Conservation (phyloP, 306 rosid genomes). For the Cucumis hystrix region DNA sequence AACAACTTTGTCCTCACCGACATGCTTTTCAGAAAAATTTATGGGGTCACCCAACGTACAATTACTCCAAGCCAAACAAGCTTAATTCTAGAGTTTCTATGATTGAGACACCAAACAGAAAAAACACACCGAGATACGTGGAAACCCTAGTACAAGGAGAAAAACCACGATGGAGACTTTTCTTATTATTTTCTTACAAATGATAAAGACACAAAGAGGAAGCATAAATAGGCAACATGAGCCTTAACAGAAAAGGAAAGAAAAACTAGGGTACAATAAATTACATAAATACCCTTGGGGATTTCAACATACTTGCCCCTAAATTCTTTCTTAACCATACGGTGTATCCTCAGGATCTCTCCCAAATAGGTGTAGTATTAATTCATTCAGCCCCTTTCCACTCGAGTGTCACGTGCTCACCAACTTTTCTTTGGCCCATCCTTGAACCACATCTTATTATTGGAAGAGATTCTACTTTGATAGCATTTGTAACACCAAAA, state of each 20-base stretch:
- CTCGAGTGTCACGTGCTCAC: background rate
- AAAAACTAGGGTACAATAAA: too few relatives aligned
- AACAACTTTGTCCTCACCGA: background rate
- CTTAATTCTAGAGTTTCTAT: background rate
- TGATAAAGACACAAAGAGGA: too few relatives aligned
- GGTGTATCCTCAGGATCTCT: background rate
- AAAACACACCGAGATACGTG: too few relatives aligned
- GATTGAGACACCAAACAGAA: background rate
- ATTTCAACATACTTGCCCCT: too few relatives aligned
- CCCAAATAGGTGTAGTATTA: background rate
- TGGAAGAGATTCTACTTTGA: background rate
- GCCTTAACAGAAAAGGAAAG: too few relatives aligned
- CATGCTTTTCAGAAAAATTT: background rate
- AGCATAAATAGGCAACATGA: too few relatives aligned
- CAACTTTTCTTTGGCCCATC: background rate
- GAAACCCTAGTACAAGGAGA: too few relatives aligned
- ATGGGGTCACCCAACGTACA: background rate
- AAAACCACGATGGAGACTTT: too few relatives aligned
- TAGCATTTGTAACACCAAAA: background rate
- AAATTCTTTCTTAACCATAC: background rate
- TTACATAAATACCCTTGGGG: too few relatives aligned
- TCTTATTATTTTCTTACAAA: too few relatives aligned
- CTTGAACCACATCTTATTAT: background rate
- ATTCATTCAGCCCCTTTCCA: background rate
- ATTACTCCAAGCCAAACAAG: background rate